Conservation (phyloP, 495 filamentous ascomycete species). For the Filosporella fistucella region DNA sequence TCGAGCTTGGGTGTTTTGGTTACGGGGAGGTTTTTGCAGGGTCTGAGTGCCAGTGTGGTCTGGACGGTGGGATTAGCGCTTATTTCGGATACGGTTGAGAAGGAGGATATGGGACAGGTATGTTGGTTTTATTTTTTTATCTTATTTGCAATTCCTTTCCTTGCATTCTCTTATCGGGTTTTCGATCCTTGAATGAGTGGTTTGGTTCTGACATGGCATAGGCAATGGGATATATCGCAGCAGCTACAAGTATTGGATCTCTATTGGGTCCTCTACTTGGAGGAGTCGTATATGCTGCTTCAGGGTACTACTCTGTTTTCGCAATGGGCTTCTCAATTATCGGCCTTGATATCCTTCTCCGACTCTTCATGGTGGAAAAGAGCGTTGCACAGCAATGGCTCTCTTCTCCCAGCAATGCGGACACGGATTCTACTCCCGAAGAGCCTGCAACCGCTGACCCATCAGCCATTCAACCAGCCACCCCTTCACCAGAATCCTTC, state of each 20-base stretch:
- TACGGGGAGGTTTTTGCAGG: slow-evolving; percentile 68
- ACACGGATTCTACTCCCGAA: neutral
- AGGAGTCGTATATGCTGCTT: slow-evolving; percentile 67
- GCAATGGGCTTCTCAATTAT: slow-evolving; percentile 67
- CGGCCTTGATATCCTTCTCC: slow-evolving; percentile 62
- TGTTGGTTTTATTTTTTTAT: too few species aligned
- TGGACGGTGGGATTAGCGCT: slow-evolving; percentile 77
- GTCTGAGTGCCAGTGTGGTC: slow-evolving; percentile 70
- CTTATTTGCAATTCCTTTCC: too few species aligned
- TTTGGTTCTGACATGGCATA: slow-evolving; percentile 52
- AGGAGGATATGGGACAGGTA: too few species aligned
- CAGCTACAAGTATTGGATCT: slow-evolving; percentile 64
- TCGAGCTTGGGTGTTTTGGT: slow-evolving; percentile 60
- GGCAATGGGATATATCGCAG: slow-evolving; percentile 69
- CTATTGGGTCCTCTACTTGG: slow-evolving; percentile 73
- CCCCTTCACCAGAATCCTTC: neutral
- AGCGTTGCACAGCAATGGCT: slow-evolving; percentile 63
- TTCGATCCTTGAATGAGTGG: too few species aligned
- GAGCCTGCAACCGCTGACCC: too few species aligned
- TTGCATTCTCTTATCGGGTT: too few species aligned
- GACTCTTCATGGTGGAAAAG: slow-evolving; percentile 70
- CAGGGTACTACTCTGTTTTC: slow-evolving; percentile 73
- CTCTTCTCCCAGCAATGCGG: too few species aligned
- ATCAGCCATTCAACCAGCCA: neutral
- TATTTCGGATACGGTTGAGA: slow-evolving; percentile 78